These are phyloP conservation scores for Apiosordaria backusii DNA, from an alignment of 495 filamentous ascomycete species.

Conservation along the genomic window DNA sequence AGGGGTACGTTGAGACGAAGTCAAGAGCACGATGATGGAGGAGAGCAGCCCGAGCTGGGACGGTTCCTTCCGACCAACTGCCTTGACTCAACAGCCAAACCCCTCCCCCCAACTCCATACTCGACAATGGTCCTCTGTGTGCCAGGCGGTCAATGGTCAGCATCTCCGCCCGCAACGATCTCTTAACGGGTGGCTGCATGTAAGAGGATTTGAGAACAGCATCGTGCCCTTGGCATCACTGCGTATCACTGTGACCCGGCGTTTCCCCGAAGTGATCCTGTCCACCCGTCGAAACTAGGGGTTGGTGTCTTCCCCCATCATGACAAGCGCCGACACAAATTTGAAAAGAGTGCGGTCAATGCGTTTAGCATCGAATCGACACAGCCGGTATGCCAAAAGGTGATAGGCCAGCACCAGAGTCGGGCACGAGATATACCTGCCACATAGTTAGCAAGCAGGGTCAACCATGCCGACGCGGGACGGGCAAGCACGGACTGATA, in stretches of 20 bases:
- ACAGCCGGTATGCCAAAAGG: conserved; percentile 1
- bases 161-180: not conserved
- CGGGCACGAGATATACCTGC: not conserved
- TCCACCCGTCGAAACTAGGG: not conserved
- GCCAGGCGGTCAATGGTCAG: too few relatives aligned
- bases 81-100: not conserved
- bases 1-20: not conserved
- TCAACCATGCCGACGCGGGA: conserved; percentile 17
- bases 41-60: not conserved
- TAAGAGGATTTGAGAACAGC: not conserved
- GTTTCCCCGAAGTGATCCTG: not conserved
- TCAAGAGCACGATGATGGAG: not conserved
- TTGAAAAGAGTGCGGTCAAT: conserved; percentile 3
- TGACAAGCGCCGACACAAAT: not conserved
- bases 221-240: conserved; percentile 9
- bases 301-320: not conserved
- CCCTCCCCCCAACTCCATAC: not conserved
- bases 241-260: not conserved
- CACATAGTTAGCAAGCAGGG: conserved; percentile 13
- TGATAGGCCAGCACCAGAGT: not conserved
- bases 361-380: conserved; percentile 1
- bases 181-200: conserved; percentile 21
- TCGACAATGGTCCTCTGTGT: not conserved
- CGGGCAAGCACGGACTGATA: conserved; percentile 20
- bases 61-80: not conserved